Evolutionary conservation across 176 grass and related monocot genomes (phyloP).

Genomic region (Eremochloa ophiuroides): DNA sequence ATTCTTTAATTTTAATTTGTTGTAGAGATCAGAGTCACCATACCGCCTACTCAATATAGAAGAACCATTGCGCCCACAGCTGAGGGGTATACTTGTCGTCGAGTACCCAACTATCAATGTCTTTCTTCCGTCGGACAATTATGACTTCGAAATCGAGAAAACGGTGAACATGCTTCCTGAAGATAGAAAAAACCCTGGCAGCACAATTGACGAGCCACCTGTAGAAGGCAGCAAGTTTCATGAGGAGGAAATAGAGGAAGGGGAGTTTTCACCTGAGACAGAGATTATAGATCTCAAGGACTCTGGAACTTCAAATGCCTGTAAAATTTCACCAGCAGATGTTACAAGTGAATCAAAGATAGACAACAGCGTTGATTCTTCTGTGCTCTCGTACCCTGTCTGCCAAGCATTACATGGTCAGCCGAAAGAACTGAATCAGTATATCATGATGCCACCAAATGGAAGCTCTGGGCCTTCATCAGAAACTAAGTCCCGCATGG

Average conservation of each 20-base stretch:
- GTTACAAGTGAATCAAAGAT: conserved; percentile 9
- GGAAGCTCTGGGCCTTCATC: not conserved
- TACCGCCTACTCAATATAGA: conserved; percentile 53
- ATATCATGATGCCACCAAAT: not conserved
- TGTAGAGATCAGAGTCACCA: conserved; percentile 54
- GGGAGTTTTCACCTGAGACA: conserved; percentile 56
- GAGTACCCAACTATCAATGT: conserved; percentile 83
- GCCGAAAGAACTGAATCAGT: not conserved
- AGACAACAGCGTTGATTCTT: not conserved
- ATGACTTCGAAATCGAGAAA: conserved; percentile 65
- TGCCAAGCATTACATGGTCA: conserved; percentile 8
- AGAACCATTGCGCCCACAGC: conserved; percentile 51
- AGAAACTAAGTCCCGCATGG: not conserved
- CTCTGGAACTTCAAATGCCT: conserved; percentile 15
- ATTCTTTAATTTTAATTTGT: not conserved
- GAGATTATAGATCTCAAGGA: conserved; percentile 61
- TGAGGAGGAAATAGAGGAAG: conserved; percentile 95
- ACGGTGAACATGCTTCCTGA: conserved; percentile 12
- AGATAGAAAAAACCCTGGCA: conserved; percentile 12
- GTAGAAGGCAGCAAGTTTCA: conserved; percentile 51
- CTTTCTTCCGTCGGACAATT: conserved; percentile 68
- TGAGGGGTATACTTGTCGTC: conserved; percentile 53
- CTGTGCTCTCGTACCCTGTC: not conserved
- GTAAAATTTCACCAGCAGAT: conserved; percentile 1
- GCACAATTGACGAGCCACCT: not conserved